Base-by-base conservation (phyloP, 2,329 filamentous ascomycete genomes). In the Ophiosphaerella narmari region DNA sequence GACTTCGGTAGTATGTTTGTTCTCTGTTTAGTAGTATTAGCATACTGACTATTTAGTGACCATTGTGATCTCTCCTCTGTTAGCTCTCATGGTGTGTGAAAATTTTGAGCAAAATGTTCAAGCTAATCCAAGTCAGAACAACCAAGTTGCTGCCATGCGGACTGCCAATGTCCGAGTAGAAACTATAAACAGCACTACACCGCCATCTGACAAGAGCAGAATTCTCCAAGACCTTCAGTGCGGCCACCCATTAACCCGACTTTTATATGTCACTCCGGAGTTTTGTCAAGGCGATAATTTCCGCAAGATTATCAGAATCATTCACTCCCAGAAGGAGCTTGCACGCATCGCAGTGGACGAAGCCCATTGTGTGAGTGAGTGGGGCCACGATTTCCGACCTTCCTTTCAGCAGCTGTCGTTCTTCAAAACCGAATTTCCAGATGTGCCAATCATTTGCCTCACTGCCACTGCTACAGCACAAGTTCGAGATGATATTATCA, bases 301-400 rank as follows among this genome's bases (percentile, higher is more conserved):
- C 72, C 88, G 92, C 34, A 83, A 86, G 52, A 84, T 86, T 41
- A 77, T 97, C 7, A 81, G 83, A 52, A 77, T 88, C 4, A 87
- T 97, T 12, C 79, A 97, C 67, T 78, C 85, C 50, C 91, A 97
- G 71, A 83, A 84, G 49, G 90, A 97, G 74, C 82, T 97, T n/a
- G 87, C 88, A 8, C 85, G 93, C 12, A 85, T 97, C 56, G 93
- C 89, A 40, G 86, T 97, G 49, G 93, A 97, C 67, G 93, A 97
- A 75, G 93, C 93, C 2, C 93, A 97, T 72, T 97, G 93, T 72
- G 96, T 97, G 61, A 96, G 90, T 21, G 92, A 97, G 85, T 97
- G 93, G 93, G 93, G 93, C 1, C 92, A 97, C 71, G 93, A 97
- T 72, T 97, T 97, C 70, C 88, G 93, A n/a, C 89, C 87, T 32